phyloP scores from a whole-genome alignment of 2,329 filamentous ascomycete genomes.

The Orbilia brochopaga region DNA sequence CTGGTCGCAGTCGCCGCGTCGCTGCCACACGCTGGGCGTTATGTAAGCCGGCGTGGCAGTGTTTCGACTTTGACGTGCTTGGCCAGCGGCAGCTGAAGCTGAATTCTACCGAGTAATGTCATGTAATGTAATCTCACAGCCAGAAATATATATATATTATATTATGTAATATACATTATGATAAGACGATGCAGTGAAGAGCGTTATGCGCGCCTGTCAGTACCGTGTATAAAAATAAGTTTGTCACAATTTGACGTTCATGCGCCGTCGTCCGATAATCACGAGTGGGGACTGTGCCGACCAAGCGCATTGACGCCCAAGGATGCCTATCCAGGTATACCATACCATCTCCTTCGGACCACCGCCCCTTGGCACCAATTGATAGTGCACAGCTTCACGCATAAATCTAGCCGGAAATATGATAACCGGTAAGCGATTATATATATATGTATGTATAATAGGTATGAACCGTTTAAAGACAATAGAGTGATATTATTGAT shows the following conservation, averaged over 20 bases:
- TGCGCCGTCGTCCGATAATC: background rate
- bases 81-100: background rate
- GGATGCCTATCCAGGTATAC: too few relatives aligned
- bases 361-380: background rate
- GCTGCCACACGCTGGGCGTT: slow-evolving; percentile 7
- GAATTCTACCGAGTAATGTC: background rate
- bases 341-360: background rate
- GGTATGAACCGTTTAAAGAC: too few relatives aligned
- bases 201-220: background rate
- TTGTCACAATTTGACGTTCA: background rate
- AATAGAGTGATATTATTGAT: too few relatives aligned
- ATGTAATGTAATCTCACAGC: background rate
- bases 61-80: background rate
- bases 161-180: background rate
- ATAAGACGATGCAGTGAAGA: background rate
- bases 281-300: too few relatives aligned
- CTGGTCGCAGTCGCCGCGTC: background rate
- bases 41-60: slow-evolving; percentile 33
- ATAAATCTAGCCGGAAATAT: too few relatives aligned
- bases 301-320: too few relatives aligned
- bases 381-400: slow-evolving; percentile 17
- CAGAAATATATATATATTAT: background rate
- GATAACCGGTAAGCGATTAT: too few relatives aligned
- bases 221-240: background rate
- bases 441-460: too few relatives aligned